Conservation (phyloP, 805 yeast species). For the Hanseniaspora pseudoguilliermondii region DNA sequence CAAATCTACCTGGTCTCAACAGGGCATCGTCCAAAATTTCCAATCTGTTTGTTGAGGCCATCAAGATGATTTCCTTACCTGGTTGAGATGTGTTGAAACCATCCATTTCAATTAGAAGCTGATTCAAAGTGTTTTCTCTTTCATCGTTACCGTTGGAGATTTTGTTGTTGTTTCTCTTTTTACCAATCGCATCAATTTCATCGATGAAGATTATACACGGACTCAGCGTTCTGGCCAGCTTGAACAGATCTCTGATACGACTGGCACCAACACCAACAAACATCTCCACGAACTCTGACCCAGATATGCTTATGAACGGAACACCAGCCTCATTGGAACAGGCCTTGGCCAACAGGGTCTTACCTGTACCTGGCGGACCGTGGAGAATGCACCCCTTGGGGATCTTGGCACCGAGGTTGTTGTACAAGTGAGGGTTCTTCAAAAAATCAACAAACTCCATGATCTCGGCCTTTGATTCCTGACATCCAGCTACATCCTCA, state of each 20-base stretch:
- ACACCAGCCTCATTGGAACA: slow-evolving; percentile 99
- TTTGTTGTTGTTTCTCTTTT: slow-evolving; percentile 38
- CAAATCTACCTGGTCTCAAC: slow-evolving; percentile 95
- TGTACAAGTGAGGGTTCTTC: slow-evolving; percentile 81
- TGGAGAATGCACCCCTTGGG: slow-evolving; percentile 96
- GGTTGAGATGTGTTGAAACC: slow-evolving; percentile 74
- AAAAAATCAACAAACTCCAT: slow-evolving; percentile 95
- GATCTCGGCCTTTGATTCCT: slow-evolving; percentile 92
- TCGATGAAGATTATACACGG: slow-evolving; percentile 95
- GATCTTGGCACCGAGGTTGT: slow-evolving; percentile 86
- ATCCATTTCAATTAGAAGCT: slow-evolving; percentile 95
- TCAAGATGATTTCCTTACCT: slow-evolving; percentile 65
- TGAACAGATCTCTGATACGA: slow-evolving; percentile 88
- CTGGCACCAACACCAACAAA: slow-evolving; percentile 99
- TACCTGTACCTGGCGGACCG: slow-evolving; percentile 99
- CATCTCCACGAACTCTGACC: slow-evolving; percentile 97
- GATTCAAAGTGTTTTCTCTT: slow-evolving; percentile 91
- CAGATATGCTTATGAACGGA: slow-evolving; percentile 89
- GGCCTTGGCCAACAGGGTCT: slow-evolving; percentile 90
- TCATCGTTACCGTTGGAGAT: slow-evolving; percentile 60
- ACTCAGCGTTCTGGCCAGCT: slow-evolving; percentile 83
- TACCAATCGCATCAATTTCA: slow-evolving; percentile 99
- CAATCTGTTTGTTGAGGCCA: slow-evolving; percentile 95
- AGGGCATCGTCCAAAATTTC: slow-evolving; percentile 88
- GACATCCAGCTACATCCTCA: slow-evolving; percentile 93